Conservation (phyloP, 441 rosid genomes). For the Croton laevigatus region DNA sequence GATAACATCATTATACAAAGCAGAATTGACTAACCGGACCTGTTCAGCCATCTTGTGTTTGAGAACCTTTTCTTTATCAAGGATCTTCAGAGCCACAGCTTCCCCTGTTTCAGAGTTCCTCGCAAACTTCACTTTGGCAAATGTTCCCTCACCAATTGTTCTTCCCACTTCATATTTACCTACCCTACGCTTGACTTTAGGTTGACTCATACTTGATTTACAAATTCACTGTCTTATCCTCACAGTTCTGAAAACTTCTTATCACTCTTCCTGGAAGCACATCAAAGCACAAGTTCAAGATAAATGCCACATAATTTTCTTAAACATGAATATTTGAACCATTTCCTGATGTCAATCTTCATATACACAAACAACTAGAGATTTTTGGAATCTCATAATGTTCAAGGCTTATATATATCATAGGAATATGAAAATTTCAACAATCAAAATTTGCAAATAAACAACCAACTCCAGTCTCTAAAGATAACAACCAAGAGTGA, state of each 20-base stretch:
- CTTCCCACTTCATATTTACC: constrained; percentile 94
- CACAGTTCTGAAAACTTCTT: constrained; percentile 11
- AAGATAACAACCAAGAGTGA: neutral
- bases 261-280: constrained; percentile 28
- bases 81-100: constrained; percentile 88
- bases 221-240: constrained; percentile 21
- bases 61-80: constrained; percentile 94
- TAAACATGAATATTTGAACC: neutral
- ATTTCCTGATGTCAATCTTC: neutral
- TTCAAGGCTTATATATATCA: neutral
- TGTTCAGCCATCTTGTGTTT: constrained; percentile 97
- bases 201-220: constrained; percentile 57
- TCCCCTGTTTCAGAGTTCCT: constrained; percentile 82
- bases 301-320: neutral
- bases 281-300: constrained; percentile 8
- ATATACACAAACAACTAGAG: neutral
- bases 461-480: neutral
- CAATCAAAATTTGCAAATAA: neutral
- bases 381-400: neutral
- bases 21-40: constrained; percentile 37
- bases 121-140: constrained; percentile 96
- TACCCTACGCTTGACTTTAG: constrained; percentile 79
- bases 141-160: constrained; percentile 95
- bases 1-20: neutral
- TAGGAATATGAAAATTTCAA: neutral